A percentile compares a stretch with the other conserved stretches of the same genome.
Conservation (phyloP, 2,329 filamentous ascomycete species). For the Fusarium odoratissimum region DNA sequence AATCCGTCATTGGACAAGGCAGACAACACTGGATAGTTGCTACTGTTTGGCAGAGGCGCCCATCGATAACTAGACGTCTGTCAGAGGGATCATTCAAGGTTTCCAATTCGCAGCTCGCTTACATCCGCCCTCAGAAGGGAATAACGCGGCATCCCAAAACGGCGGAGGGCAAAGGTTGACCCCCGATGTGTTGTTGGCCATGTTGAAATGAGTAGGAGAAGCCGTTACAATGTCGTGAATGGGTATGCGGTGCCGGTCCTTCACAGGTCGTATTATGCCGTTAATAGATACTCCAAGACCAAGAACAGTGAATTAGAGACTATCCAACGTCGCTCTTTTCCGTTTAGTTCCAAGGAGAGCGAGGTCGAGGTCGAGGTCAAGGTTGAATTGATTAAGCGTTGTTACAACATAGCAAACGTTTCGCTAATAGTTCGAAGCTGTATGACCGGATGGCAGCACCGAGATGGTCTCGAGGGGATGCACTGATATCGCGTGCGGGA, state of each 20-base stretch:
- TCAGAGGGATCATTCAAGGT: conserved; percentile 10
- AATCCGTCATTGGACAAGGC: conserved; percentile 88
- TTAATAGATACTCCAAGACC: conserved; percentile 1
- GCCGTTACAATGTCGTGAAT: not conserved
- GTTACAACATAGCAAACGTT: conserved; percentile 12
- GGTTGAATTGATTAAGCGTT: not conserved
- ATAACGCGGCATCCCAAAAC: conserved; percentile 74
- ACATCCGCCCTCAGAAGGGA: conserved; percentile 74
- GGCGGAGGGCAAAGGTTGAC: conserved; percentile 70
- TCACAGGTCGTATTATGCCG: not conserved
- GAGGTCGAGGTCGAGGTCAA: not conserved
- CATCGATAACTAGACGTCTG: conserved; percentile 62
- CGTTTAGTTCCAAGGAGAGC: conserved; percentile 1
- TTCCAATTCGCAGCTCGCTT: conserved; percentile 44
- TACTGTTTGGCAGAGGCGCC: conserved; percentile 64
- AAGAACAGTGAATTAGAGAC: not conserved
- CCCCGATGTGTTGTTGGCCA: conserved; percentile 54
- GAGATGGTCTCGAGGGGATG: conserved; percentile 18
- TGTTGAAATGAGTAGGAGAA: conserved; percentile 26
- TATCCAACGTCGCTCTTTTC: not conserved
- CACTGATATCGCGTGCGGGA: conserved; percentile 8
- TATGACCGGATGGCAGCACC: conserved; percentile 13
- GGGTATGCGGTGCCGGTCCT: conserved; percentile 19
- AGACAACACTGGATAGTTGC: conserved; percentile 77
- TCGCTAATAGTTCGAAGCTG: conserved; percentile 8